Evolutionary conservation across 2,329 filamentous ascomycete species (phyloP), one percentile per base, ranked within the genome.

Genomic region (Fusarium sambucinum): DNA sequence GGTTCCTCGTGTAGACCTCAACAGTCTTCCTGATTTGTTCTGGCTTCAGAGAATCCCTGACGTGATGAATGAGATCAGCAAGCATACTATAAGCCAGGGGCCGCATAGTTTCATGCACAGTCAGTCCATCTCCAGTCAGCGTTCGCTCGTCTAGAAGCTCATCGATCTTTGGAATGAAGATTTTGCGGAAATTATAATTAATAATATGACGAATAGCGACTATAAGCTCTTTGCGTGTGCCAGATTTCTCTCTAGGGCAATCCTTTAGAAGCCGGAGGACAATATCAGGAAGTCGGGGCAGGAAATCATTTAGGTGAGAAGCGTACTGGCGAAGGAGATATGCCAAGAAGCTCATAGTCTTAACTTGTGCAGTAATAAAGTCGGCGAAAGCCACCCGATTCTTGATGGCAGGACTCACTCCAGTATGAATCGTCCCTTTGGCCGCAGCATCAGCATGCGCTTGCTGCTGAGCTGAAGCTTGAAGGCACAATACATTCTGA

Each of bases 151-250:
- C 96, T 45, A 99, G 83, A 35, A 99, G 85, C 76, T 97, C 94
- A 71, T 98, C 94, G 70, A 99, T 97, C 79, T 97, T 97, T 37
- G 90, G 90, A 27, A 98, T 82, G 76, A 99, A 99, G 55, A 98
- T 97, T 76, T 94, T 95, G 58, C 96, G 86, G 73, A 97, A 98
- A 76, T 98, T 98, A 81, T 98, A 98, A 80, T 98, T 99, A 79
- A 99, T 97, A 73, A 99, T 97, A 76, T 99, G 96, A 23, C 96
- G 88, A 60, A 99, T 97, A 1, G 96, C 96, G 53, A 99, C 96
- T 42, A 99, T 83, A 21, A 99, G 84, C 79, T 99, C 96, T 77
- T 99, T 99, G 19, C 96, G 87, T 2, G 95, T 93, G 4, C 92
- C 91, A 1, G 95, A 97, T 76, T 97, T 97, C 80, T 98, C 96